Evolutionary conservation across 208 protist species (phyloP).

Genomic region (Wallacemonas rigidus): DNA sequence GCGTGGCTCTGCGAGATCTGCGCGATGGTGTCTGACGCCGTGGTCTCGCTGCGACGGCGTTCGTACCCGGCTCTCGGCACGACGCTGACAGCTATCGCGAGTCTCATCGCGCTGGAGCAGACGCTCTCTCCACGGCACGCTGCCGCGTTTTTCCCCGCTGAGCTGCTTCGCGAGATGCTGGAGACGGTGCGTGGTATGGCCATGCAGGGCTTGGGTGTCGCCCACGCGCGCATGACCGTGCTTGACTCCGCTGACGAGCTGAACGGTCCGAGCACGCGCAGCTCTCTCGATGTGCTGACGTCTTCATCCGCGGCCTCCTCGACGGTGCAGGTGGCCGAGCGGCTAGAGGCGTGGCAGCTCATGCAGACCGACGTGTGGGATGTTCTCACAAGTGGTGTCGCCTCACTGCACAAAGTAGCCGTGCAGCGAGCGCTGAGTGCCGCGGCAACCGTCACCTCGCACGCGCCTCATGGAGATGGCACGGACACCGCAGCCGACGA

Average conservation of each 20-base stretch:
- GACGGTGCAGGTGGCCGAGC: neutral
- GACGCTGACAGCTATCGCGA: conserved; percentile 43
- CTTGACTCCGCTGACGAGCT: conserved; percentile 9
- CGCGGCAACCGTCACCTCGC: too few species aligned
- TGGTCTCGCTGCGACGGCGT: conserved; percentile 51
- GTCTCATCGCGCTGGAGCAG: conserved; percentile 70
- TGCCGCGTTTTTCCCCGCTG: neutral
- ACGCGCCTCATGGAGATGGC: neutral
- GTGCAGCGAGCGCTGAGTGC: conserved; percentile 6
- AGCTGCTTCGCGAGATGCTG: conserved; percentile 21
- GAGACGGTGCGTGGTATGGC: conserved; percentile 29
- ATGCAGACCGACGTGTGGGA: conserved; percentile 52
- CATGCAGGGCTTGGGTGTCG: conserved; percentile 18
- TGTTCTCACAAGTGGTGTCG: conserved; percentile 36
- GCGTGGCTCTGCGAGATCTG: conserved; percentile 29
- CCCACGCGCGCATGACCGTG: conserved; percentile 2
- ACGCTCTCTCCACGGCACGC: conserved; percentile 35
- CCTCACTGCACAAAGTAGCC: conserved; percentile 29
- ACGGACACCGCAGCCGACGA: neutral
- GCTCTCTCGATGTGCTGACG: too few species aligned
- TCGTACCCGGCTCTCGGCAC: conserved; percentile 36
- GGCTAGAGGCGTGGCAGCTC: conserved; percentile 25
- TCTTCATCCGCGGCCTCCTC: conserved; percentile 3
- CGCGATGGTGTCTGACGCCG: conserved; percentile 27
- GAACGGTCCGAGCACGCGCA: neutral